Evolutionary conservation across 176 grass and related monocot species (phyloP), one percentile per base, ranked within the genome.

Genomic region (Areca catechu): DNA sequence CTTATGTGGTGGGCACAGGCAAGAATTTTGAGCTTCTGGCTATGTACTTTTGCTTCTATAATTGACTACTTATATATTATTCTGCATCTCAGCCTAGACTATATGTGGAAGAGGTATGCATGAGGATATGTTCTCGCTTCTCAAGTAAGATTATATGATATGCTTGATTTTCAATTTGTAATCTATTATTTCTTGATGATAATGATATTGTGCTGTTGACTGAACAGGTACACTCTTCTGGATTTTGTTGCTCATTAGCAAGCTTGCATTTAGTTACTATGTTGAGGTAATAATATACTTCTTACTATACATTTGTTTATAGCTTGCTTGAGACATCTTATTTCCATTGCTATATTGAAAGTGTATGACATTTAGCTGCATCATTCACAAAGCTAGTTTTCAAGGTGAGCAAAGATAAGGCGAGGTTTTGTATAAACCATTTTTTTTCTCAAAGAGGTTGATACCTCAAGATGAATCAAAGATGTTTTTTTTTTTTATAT

Each of bases 1-100:
- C 63, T 98, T 66, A 81, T 98, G 63, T 98, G 93, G 93, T 98
- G 93, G 93, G 89, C 81, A 22, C 93, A 98, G 93, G 93, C 80
- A 85, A 74, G 67, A 12, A 19, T 58, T 75, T 51, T 56, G 25
- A 29, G 69, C 34, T 65, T 34, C 24, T 48, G 14, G 2, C 34
- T 43, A 43, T 10, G 34, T 43, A 43, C 34, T 12, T 43, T 43
- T 43, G 34, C 34, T 43, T 43, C 2, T 43, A 43, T 10, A 14
- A 43, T 43, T 43, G 10, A 43, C 34, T 43, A 43, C 34, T 43
- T 43, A 43, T 3, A 43, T 43, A 54, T 68, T 15, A 76, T 85
- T 67, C 15, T 57, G 53, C 4, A 21, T 74, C 34, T 79, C 77
- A 98, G 93, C 93, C 93, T 21, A 92, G 83, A 20, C 57, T 89